Evolutionary conservation across 2,329 filamentous ascomycete species (phyloP), one percentile per base, ranked within the genome.

Genomic region (Aspergillus fumigatiaffinis): DNA sequence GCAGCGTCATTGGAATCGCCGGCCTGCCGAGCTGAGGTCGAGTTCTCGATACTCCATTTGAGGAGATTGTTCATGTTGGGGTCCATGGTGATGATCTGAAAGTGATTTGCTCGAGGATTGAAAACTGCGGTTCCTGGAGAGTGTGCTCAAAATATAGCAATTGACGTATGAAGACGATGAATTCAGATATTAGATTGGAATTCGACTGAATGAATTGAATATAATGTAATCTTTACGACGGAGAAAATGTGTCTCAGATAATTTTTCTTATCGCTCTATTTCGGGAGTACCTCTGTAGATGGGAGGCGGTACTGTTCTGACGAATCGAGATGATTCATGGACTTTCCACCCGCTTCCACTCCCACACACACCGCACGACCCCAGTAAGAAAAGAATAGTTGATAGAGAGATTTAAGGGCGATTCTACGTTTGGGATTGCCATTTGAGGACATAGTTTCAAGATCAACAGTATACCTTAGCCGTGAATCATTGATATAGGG

Each of bases 1-100:
- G 69, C 71, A 67, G 55, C 69, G 60, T 64, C 66, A 59, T 71
- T 69, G 46, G 65, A 57, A 56, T 78, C 68, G 41, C 69, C 66
- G 60, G 75, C 71, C 49, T 68, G 56, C 49, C 63, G 51, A 51
- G 73, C 51, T 46, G 72, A 52, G 55, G 77, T 75, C 47, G 84
- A 84, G 72, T 89, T 88, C 68, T 87, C 78, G 67, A 89, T 81
- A 67, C 87, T 82, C 90, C 90, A 94, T 82, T 89, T 88, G 59
- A 94, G 85, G 74, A 93, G 87, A 55, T 86, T 82, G 77, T 90
- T 92, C 71, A 93, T 82, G 63, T 82, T 80, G 73, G 82, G 86
- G 76, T 84, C 80, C 80, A 80, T 81, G 70, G 73, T 80, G 68
- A 49, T 51, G 54, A 17, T 51, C 44, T 44, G 55, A 51, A 41